A percentile compares a stretch with the other conserved stretches of the same genome.
Evolutionary conservation across 768 basidiomycete genomes (phyloP).

Genomic region (Dictyophora rubrovolvata): DNA sequence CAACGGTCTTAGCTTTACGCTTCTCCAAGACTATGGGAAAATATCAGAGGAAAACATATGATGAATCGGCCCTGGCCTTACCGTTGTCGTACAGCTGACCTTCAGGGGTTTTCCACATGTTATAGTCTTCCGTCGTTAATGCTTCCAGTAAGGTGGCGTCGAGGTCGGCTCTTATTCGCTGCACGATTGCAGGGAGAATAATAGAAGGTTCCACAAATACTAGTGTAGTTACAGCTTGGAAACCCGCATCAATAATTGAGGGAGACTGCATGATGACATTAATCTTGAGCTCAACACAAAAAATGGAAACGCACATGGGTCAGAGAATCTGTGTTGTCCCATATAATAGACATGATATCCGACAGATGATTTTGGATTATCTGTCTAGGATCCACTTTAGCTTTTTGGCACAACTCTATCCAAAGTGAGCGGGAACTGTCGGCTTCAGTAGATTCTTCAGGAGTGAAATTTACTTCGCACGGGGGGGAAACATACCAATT

Average conservation of each 20-base stretch:
- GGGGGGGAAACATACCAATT: slow-evolving; percentile 36
- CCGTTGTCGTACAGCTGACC: slow-evolving; percentile 79
- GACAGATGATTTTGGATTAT: slow-evolving; percentile 43
- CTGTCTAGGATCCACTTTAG: slow-evolving; percentile 54
- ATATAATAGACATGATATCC: slow-evolving; percentile 36
- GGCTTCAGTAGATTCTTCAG: slow-evolving; percentile 21
- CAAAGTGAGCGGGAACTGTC: slow-evolving; percentile 52
- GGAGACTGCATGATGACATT: slow-evolving; percentile 19
- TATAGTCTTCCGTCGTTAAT: slow-evolving; percentile 64
- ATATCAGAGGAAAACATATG: background rate
- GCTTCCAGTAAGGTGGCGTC: slow-evolving; percentile 44
- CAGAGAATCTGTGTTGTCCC: slow-evolving; percentile 36
- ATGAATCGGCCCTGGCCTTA: slow-evolving; percentile 21
- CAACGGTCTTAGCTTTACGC: slow-evolving; percentile 40
- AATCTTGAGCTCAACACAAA: background rate
- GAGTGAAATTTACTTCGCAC: background rate
- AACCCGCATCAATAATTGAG: slow-evolving; percentile 44
- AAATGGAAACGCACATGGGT: slow-evolving; percentile 31
- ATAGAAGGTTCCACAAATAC: slow-evolving; percentile 67
- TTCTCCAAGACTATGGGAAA: slow-evolving; percentile 45
- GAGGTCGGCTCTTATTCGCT: slow-evolving; percentile 59
- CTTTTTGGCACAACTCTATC: slow-evolving; percentile 74
- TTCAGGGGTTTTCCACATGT: slow-evolving; percentile 77
- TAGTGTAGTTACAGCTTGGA: slow-evolving; percentile 63
- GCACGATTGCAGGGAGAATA: slow-evolving; percentile 60